Evolutionary conservation across 1,284 basidiomycete genomes (phyloP), one percentile per base, ranked within the genome.

Genomic region (Mycena sp.): DNA sequence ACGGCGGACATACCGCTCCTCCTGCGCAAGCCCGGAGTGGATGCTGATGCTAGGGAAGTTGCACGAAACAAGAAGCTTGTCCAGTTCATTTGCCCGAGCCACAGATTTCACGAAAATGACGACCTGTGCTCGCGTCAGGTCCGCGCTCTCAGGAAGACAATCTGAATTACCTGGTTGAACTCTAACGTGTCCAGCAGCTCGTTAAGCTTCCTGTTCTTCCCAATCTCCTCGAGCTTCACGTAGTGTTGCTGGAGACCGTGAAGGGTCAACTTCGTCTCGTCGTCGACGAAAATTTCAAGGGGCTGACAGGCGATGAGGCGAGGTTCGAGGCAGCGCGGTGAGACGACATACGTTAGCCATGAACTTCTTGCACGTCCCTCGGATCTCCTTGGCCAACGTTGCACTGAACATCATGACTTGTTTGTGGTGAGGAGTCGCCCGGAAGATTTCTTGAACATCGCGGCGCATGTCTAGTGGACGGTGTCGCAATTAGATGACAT

Each of bases 391-490:
- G 61, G 95, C 90, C 65, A 99, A 83, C 1, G 98, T 99, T 48
- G 98, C 98, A 72, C 95, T 97, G 86, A 99, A 99, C 98, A 99
- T 99, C 98, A 99, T 99, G 69, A 99, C 98, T 86, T 99, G 98
- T 85, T 99, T 99, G 88, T 98, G 96, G 81, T 98, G 97, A 61
- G 98, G 98, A n/a, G 98, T 99, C 17, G 95, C 89, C 72, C 96
- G 92, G 90, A 99, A 99, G 74, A 99, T 99, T 83, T 99, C 98
- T 88, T 99, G 98, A 67, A 99, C 97, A 78, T 99, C 98, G 73
- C 98, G 94, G 80, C 98, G 97, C 98, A 99, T 99, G 90, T 99
- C 97, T 99, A 83, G 76, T 83, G 81, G 81, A 80, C 80, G 83
- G 81, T 82, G 85, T 83, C 82, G 85, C 78, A 77, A 84, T 88